phyloP scores from a whole-genome alignment of 2,329 filamentous ascomycete species.

The Capronia epimyces region DNA sequence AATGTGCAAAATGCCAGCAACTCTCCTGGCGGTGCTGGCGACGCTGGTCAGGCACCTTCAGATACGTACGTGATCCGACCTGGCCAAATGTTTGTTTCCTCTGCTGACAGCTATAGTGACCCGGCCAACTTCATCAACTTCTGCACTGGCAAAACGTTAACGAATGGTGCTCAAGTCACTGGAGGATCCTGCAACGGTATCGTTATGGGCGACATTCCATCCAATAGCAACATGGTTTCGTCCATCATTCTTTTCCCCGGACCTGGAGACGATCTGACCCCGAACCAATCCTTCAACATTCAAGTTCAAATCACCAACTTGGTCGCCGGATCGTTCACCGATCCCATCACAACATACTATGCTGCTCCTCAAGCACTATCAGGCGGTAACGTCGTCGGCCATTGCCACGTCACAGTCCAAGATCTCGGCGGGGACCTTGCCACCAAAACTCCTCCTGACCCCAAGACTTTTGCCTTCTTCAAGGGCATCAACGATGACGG shows the following conservation, averaged over 20 bases:
- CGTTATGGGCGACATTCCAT: slow-evolving; percentile 54
- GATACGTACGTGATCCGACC: slow-evolving; percentile 17
- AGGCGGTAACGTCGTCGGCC: slow-evolving; percentile 37
- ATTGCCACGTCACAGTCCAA: slow-evolving; percentile 48
- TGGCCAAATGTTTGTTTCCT: not conserved
- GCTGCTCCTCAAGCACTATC: slow-evolving; percentile 49
- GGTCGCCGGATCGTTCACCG: slow-evolving; percentile 50
- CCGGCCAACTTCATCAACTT: slow-evolving; percentile 57
- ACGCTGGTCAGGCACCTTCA: slow-evolving; percentile 19
- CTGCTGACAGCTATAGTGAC: slow-evolving; percentile 30
- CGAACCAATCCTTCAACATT: slow-evolving; percentile 44
- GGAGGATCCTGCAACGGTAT: slow-evolving; percentile 54
- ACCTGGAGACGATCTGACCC: slow-evolving; percentile 38
- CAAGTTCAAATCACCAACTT: slow-evolving; percentile 47
- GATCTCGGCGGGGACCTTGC: slow-evolving; percentile 39
- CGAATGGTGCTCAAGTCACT: slow-evolving; percentile 50
- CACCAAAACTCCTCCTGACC: slow-evolving; percentile 35
- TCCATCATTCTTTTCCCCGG: slow-evolving; percentile 47
- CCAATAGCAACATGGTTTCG: slow-evolving; percentile 50
- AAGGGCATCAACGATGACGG: slow-evolving; percentile 57
- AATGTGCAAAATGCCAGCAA: slow-evolving; percentile 25
- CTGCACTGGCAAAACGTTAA: slow-evolving; percentile 50
- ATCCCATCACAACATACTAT: slow-evolving; percentile 52
- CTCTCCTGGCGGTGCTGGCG: slow-evolving; percentile 10
- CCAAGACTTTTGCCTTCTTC: slow-evolving; percentile 51